Evolutionary conservation across 176 grass and related monocot genomes (phyloP).

Genomic region (Rhipidocladum racemiflorum): DNA sequence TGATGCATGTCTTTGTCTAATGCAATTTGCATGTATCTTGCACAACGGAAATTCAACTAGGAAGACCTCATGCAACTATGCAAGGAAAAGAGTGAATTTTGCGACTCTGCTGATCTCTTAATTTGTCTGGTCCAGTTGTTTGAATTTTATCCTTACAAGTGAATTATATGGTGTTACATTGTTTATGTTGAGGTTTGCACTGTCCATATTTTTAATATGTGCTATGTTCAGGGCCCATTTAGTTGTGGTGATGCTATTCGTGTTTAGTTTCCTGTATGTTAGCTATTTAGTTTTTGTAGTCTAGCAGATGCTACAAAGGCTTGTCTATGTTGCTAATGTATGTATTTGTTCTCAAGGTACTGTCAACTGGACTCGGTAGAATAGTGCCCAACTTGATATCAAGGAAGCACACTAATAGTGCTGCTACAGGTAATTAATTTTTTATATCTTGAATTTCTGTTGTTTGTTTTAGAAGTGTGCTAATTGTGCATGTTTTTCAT

Average conservation of each 20-base stretch:
- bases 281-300: not conserved
- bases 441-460: not conserved
- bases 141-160: not conserved
- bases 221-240: not conserved
- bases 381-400: conserved; percentile 90
- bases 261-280: not conserved
- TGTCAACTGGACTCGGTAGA: conserved; percentile 86
- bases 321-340: conserved; percentile 12
- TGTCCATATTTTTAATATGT: not conserved
- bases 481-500: not conserved
- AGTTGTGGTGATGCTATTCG: not conserved
- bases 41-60: not conserved
- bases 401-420: conserved; percentile 88
- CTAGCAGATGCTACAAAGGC: not conserved
- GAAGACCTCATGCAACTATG: not conserved
- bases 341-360: conserved; percentile 35
- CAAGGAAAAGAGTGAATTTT: not conserved
- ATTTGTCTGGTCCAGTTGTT: not conserved
- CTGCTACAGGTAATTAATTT: conserved; percentile 65
- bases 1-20: not conserved
- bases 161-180: not conserved
- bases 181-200: not conserved
- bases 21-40: not conserved
- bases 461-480: not conserved
- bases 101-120: not conserved